Evolutionary conservation across 2,329 filamentous ascomycete genomes (phyloP).

Genomic region (Chalaropsis thielavioides): DNA sequence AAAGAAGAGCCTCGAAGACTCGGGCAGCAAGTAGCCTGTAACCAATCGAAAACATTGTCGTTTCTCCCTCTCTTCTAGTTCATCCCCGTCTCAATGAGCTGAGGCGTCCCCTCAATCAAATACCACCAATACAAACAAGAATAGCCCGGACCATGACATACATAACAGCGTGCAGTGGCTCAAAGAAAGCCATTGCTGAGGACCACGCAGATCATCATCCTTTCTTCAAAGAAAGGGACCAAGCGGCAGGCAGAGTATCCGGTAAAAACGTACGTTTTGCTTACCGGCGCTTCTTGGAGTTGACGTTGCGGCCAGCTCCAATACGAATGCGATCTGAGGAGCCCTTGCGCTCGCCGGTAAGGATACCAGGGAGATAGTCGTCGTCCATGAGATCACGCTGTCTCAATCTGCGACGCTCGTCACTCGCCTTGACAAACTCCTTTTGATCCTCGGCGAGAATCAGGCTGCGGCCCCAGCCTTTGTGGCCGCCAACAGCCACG

Average conservation of each 20-base stretch:
- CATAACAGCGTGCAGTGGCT: background rate
- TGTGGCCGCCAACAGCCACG: conserved; percentile 57
- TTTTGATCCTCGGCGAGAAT: conserved; percentile 93
- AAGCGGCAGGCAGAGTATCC: background rate
- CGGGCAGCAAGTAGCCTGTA: background rate
- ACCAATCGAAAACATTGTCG: background rate
- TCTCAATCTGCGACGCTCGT: conserved; percentile 49
- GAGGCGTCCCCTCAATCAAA: background rate
- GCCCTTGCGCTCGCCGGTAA: conserved; percentile 61
- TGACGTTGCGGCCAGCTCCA: conserved; percentile 75
- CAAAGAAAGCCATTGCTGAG: background rate
- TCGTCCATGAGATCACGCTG: conserved; percentile 85
- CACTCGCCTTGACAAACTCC: conserved; percentile 57
- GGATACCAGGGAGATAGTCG: conserved; percentile 72
- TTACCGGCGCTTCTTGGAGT: conserved; percentile 35
- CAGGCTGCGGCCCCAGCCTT: conserved; percentile 71
- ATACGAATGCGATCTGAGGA: conserved; percentile 57
- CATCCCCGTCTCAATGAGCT: background rate
- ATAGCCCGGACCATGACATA: background rate
- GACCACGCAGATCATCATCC: background rate
- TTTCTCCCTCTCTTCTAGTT: background rate
- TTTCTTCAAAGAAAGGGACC: background rate
- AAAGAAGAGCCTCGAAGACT: background rate
- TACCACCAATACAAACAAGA: background rate
- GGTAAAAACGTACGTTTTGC: background rate